Conservation (phyloP, 192 early-diverging fungal genomes). For the Phycomyces nitens region DNA sequence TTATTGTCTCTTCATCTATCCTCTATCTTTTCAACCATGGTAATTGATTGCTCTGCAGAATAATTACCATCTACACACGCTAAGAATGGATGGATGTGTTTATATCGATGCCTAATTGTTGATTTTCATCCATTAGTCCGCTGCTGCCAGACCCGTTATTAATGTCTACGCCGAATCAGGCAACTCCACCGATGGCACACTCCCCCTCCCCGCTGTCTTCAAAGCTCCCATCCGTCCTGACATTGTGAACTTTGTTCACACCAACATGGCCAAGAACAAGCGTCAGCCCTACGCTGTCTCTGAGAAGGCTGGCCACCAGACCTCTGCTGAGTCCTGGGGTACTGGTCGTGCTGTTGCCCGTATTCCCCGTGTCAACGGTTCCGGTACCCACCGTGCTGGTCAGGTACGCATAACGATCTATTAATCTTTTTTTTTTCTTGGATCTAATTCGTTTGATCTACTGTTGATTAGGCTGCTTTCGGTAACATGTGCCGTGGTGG, state of each 20-base stretch:
- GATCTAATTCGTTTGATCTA: too few relatives aligned
- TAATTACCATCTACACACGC: too few relatives aligned
- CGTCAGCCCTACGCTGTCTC: slow-evolving; percentile 95
- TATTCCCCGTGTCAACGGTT: slow-evolving; percentile 97
- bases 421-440: too few relatives aligned
- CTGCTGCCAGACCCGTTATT: slow-evolving; percentile 80
- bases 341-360: slow-evolving; percentile 98
- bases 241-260: slow-evolving; percentile 93
- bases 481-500: slow-evolving; percentile 99
- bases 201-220: slow-evolving; percentile 88
- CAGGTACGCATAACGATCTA: slow-evolving; percentile 38
- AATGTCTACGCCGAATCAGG: slow-evolving; percentile 84
- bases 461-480: slow-evolving; percentile 69
- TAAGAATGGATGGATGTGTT: too few relatives aligned
- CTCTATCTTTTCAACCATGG: too few relatives aligned
- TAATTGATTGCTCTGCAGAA: too few relatives aligned
- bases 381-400: slow-evolving; percentile 95
- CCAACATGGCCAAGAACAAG: slow-evolving; percentile 98
- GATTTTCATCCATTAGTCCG: background rate
- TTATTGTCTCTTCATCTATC: too few relatives aligned
- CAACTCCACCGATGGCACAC: slow-evolving; percentile 67
- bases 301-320: slow-evolving; percentile 97
- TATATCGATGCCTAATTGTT: too few relatives aligned
- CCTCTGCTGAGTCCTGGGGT: slow-evolving; percentile 97
- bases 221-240: slow-evolving; percentile 95